Evolutionary conservation across 345 rosid species (phyloP).

Genomic region (Corchorus capsularis): DNA sequence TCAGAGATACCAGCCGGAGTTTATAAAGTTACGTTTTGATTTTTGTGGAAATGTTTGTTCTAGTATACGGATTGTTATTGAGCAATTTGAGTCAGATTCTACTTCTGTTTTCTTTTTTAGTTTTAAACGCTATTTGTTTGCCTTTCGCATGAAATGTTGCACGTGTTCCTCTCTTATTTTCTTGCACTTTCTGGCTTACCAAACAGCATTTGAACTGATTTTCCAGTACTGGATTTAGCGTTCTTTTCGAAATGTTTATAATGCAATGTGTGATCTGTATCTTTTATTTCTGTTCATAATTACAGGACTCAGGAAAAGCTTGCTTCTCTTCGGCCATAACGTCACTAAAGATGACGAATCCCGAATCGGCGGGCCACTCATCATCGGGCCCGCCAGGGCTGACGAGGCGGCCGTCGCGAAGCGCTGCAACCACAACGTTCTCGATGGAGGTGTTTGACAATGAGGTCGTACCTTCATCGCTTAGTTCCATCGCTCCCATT

Average conservation of each 20-base stretch:
- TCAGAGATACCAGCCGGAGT: neutral
- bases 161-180: neutral
- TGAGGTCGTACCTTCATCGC: slow-evolving; percentile 91
- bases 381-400: slow-evolving; percentile 45
- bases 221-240: neutral
- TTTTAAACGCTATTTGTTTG: no score
- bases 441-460: slow-evolving; percentile 93
- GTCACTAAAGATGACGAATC: neutral
- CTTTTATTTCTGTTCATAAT: neutral
- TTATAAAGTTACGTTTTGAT: no score
- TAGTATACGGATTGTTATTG: neutral
- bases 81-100: neutral
- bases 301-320: neutral
- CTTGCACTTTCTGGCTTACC: neutral
- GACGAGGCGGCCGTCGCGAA: slow-evolving; percentile 80
- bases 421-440: slow-evolving; percentile 82
- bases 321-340: neutral
- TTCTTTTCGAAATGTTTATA: no score
- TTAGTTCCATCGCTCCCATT: slow-evolving; percentile 57
- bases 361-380: slow-evolving; percentile 30
- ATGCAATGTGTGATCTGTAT: neutral
- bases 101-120: no score
- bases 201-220: neutral
- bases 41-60: neutral
- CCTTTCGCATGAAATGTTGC: neutral